These are phyloP conservation scores for Ophiocordyceps polyrhachis-furcata DNA, from an alignment of 2,329 filamentous ascomycete species.

Conservation along the genomic window DNA sequence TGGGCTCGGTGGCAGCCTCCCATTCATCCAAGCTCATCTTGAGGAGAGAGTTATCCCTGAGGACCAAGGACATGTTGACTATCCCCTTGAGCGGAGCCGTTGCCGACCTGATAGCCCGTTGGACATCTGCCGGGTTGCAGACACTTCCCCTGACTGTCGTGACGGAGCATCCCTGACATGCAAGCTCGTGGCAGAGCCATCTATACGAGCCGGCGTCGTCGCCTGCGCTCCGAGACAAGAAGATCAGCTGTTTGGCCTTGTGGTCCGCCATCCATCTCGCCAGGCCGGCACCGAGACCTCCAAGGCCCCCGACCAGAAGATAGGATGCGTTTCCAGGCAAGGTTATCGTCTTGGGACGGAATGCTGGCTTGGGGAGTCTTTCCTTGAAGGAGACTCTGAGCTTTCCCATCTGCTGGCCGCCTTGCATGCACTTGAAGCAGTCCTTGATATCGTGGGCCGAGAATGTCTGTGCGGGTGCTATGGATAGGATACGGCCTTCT, in stretches of 20 bases:
- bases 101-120: neutral
- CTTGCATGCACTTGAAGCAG: slow-evolving; percentile 6
- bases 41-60: slow-evolving; percentile 1
- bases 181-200: neutral
- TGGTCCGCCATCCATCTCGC: slow-evolving; percentile 1
- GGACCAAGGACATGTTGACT: slow-evolving; percentile 11
- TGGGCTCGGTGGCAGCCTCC: slow-evolving; percentile 8
- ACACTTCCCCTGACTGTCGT: slow-evolving; percentile 8
- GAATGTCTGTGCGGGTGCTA: slow-evolving; percentile 4
- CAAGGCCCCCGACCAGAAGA: slow-evolving; percentile 5
- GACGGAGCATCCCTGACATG: neutral
- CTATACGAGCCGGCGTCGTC: neutral
- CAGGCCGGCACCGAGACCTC: neutral
- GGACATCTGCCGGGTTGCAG: slow-evolving; percentile 1
- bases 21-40: slow-evolving; percentile 7
- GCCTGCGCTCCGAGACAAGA: slow-evolving; percentile 3
- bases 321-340: slow-evolving; percentile 1
- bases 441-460: slow-evolving; percentile 3
- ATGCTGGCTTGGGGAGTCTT: slow-evolving; percentile 1
- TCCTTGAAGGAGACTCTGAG: slow-evolving; percentile 8
- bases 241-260: neutral
- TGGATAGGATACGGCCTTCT: neutral
- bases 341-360: slow-evolving; percentile 1
- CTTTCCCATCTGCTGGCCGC: slow-evolving; percentile 7
- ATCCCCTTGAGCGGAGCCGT: neutral